These are phyloP conservation scores for Lagenidium giganteum DNA, from an alignment of 352 stramenopile genomes.

Conservation along the genomic window DNA sequence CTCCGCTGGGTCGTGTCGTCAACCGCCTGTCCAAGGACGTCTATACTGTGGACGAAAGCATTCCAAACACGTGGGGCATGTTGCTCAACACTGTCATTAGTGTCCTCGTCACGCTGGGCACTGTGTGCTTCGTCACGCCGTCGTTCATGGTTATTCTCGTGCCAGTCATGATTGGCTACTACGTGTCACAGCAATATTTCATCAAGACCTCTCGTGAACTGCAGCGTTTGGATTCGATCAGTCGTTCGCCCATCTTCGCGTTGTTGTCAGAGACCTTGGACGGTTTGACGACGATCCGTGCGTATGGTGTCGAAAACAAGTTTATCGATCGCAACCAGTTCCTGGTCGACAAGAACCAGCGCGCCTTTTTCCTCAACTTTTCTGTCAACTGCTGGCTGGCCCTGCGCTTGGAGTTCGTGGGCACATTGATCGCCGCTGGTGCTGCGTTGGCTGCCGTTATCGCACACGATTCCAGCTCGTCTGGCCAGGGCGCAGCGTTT, in stretches of 20 bases:
- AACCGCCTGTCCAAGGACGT: constrained; percentile 79
- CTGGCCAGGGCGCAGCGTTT: constrained; percentile 31
- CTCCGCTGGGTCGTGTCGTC: constrained; percentile 67
- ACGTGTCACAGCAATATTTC: constrained; percentile 89
- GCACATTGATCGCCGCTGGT: constrained; percentile 52
- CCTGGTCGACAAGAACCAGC: constrained; percentile 61
- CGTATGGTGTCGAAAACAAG: constrained; percentile 46
- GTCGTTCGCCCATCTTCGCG: constrained; percentile 92
- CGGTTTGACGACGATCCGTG: constrained; percentile 93
- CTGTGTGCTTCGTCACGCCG: constrained; percentile 67
- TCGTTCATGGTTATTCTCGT: constrained; percentile 68
- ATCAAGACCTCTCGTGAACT: constrained; percentile 90
- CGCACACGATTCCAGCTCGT: constrained; percentile 34
- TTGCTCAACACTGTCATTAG: constrained; percentile 71
- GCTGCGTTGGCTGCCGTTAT: constrained; percentile 51
- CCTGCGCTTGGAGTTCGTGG: constrained; percentile 67
- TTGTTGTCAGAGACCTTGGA: constrained; percentile 93
- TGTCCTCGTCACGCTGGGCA: constrained; percentile 54
- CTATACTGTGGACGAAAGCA: constrained; percentile 70
- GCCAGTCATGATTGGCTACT: constrained; percentile 65
- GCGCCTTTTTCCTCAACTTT: constrained; percentile 73
- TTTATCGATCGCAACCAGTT: constrained; percentile 49
- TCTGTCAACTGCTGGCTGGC: constrained; percentile 73
- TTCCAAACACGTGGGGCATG: constrained; percentile 62
- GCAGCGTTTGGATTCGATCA: constrained; percentile 95